These are phyloP conservation scores for Dothistroma septosporum DNA, from an alignment of 2,329 filamentous ascomycete species.

Conservation along the genomic window DNA sequence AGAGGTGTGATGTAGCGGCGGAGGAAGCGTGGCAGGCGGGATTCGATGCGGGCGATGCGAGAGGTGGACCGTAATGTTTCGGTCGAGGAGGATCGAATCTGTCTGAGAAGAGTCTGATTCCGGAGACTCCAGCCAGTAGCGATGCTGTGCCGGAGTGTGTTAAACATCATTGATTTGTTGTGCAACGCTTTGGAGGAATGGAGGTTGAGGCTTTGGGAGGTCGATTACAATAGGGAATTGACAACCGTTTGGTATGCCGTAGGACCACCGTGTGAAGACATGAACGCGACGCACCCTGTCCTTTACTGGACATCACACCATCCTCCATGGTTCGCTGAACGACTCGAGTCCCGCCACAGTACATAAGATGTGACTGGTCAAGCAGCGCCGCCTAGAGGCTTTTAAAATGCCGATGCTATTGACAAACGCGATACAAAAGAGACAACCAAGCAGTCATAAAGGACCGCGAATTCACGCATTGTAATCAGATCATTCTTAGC, in stretches of 20 bases:
- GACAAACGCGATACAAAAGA: too few relatives aligned
- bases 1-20: conserved; percentile 67
- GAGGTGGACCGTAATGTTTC: conserved; percentile 9
- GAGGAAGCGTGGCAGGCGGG: conserved; percentile 58
- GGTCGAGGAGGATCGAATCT: background rate
- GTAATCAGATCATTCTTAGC: too few relatives aligned
- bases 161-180: background rate
- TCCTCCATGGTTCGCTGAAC: too few relatives aligned
- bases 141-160: background rate
- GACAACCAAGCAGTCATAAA: too few relatives aligned
- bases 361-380: too few relatives aligned
- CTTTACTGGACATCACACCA: too few relatives aligned
- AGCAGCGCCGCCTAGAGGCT: too few relatives aligned
- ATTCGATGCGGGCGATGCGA: conserved; percentile 37
- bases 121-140: background rate
- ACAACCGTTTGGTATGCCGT: background rate
- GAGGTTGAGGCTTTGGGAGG: background rate
- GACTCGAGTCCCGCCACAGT: too few relatives aligned
- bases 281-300: too few relatives aligned
- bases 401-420: too few relatives aligned
- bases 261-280: background rate
- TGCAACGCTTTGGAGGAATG: background rate
- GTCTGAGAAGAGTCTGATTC: background rate
- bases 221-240: background rate
- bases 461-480: too few relatives aligned